Base-by-base conservation (phyloP, 441 rosid species). In the Pelargonium australe region DNA sequence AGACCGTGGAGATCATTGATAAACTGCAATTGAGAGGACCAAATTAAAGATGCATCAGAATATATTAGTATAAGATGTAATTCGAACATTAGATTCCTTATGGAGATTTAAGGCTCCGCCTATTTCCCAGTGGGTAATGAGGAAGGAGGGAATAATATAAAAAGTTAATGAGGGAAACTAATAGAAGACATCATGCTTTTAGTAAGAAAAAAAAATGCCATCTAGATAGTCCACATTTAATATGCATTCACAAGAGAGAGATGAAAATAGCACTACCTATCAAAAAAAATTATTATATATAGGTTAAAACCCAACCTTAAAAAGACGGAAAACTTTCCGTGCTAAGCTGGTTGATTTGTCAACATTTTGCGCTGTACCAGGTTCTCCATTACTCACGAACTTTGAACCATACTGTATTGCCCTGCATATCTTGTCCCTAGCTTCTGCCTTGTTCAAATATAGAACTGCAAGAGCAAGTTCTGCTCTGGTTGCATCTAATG, bases 341-440 rank as follows among this genome's bases (percentile, higher is more conserved):
- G 98, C 99, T 85, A 92, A 80, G 81, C 97, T 95, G 66, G 99
- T 95, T 20, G 92, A 80, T 71, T 92, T 90, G 86, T 92, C 99
- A 20, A 95, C 97, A 75, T 75, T 92, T 78, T 92, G 99, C 69
- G 99, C 97, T 0, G 92, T 87, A 72, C 99, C 98, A 76, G 97
- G 89, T 71, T 90, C 81, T 12, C 98, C 99, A 65, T 84, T 49
- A 58, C 99, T 92, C 79, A 95, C 40, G 76, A 90, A 95, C 73
- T 92, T 95, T 0, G 99, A 92, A 77, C 98, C 99, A 65, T 90
- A 92, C 61, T 92, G 98, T 77, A 95, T 95, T 68, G 98, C 97
- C 83, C 96, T 82, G 73, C 97, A 95, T 72, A 95, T 89, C 95
- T 95, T 95, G 81, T 95, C 99, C 80, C 97, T 87, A 75, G 99